phyloP scores from a whole-genome alignment of 2,329 filamentous ascomycete species.

The Plectosphaerella sp. region DNA sequence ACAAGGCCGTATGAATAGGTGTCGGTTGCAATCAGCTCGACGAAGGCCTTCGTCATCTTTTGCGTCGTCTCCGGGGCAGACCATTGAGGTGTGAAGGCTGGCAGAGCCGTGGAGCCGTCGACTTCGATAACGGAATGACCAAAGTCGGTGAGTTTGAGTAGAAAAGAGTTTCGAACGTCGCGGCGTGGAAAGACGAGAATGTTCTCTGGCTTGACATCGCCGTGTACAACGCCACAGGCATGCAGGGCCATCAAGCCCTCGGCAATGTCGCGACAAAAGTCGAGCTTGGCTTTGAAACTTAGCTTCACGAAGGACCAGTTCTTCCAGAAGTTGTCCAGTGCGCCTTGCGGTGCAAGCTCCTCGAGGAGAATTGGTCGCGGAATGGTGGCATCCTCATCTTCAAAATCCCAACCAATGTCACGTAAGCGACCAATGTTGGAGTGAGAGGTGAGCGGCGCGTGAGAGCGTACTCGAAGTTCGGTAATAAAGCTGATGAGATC shows the following conservation, averaged over 20 bases:
- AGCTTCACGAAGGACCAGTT: not conserved
- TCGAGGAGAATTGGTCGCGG: not conserved
- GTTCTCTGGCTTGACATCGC: conserved; percentile 4
- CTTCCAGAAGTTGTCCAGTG: not conserved
- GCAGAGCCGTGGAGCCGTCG: not conserved
- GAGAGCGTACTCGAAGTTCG: not conserved
- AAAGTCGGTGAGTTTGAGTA: not conserved
- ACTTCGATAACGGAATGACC: not conserved
- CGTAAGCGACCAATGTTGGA: not conserved
- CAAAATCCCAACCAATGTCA: not conserved
- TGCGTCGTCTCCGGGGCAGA: not conserved
- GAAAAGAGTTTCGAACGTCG: not conserved
- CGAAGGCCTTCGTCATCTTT: not conserved
- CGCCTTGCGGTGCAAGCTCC: not conserved
- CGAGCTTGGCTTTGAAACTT: not conserved
- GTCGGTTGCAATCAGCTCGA: not conserved
- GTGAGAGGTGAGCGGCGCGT: not conserved
- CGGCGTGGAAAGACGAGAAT: not conserved
- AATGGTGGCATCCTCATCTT: not conserved
- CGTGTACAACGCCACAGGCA: conserved; percentile 4
- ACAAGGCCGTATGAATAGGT: not conserved
- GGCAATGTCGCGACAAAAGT: conserved; percentile 2
- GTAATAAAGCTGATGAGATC: not conserved
- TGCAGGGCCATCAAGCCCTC: conserved; percentile 1
- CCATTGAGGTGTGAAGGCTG: not conserved